Conservation (phyloP, 1,139 yeast species). For the Saccharomyces pastorianus region DNA sequence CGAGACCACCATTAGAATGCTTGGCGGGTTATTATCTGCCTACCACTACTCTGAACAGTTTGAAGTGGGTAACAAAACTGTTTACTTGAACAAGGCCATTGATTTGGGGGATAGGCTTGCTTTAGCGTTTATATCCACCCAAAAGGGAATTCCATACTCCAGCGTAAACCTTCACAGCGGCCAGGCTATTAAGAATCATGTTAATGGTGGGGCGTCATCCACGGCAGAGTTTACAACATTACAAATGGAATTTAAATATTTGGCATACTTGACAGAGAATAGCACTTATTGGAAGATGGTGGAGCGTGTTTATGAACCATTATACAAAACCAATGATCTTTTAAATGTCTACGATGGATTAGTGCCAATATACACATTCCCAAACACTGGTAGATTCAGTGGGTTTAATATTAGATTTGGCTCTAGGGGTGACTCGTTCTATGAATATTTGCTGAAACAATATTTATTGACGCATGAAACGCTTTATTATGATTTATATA, state of each 20-base stretch:
- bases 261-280: constrained; percentile 76
- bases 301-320: constrained; percentile 60
- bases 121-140: constrained; percentile 54
- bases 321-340: constrained; percentile 38
- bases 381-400: constrained; percentile 63
- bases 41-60: constrained; percentile 58
- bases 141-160: constrained; percentile 67
- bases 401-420: constrained; percentile 69
- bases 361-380: constrained; percentile 72
- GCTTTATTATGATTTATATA: constrained; percentile 64
- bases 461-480: constrained; percentile 65
- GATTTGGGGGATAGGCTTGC: constrained; percentile 55
- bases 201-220: constrained; percentile 64
- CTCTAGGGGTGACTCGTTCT: constrained; percentile 88
- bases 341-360: constrained; percentile 47
- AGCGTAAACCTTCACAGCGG: constrained; percentile 67
- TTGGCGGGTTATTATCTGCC: constrained; percentile 80
- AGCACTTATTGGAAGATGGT: constrained; percentile 66
- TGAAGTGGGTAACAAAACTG: constrained; percentile 32
- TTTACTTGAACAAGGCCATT: constrained; percentile 70
- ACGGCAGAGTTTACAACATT: constrained; percentile 88
- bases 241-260: constrained; percentile 81
- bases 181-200: constrained; percentile 52
- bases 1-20: constrained; percentile 70
- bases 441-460: constrained; percentile 82